Conservation (phyloP, 306 rosid genomes). For the Neltuma alba region DNA sequence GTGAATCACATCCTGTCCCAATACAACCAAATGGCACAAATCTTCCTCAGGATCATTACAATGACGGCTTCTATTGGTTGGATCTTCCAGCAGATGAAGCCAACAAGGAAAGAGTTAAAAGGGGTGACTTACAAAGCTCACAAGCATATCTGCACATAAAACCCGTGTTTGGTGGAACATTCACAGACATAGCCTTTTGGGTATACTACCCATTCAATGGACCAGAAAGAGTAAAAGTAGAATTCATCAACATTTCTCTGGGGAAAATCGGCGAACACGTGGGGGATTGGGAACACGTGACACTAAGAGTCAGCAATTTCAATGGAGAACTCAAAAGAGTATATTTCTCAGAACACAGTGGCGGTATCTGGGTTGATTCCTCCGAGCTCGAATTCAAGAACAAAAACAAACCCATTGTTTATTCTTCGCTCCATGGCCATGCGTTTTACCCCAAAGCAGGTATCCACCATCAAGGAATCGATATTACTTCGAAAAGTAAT, state of each 20-base stretch:
- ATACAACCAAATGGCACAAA: constrained; percentile 48
- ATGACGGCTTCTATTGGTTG: constrained; percentile 58
- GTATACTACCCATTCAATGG: constrained; percentile 67
- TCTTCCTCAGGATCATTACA: constrained; percentile 57
- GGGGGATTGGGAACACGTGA: background rate
- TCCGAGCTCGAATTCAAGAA: constrained; percentile 42
- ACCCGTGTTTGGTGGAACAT: constrained; percentile 60
- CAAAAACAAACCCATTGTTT: constrained; percentile 44
- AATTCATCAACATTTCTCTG: constrained; percentile 36
- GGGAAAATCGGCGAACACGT: constrained; percentile 47
- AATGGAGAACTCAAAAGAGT: constrained; percentile 47
- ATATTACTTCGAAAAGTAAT: constrained; percentile 40
- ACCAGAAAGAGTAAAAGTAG: constrained; percentile 50
- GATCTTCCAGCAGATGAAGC: constrained; percentile 47
- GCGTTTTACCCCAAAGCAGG: constrained; percentile 55
- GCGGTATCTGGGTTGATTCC: constrained; percentile 56
- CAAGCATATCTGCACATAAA: constrained; percentile 52
- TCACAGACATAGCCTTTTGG: constrained; percentile 60
- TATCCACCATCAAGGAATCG: constrained; percentile 46
- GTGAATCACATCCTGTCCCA: constrained; percentile 39
- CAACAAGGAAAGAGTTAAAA: constrained; percentile 46
- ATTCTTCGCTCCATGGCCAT: constrained; percentile 56
- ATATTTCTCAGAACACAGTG: constrained; percentile 56
- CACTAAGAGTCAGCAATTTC: background rate
- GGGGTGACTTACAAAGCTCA: constrained; percentile 46